A percentile compares a stretch with the other conserved stretches of the same genome.
These are phyloP conservation scores for Phoenix roebelenii DNA, from an alignment of 176 grass and related monocot species.

Conservation along the genomic window DNA sequence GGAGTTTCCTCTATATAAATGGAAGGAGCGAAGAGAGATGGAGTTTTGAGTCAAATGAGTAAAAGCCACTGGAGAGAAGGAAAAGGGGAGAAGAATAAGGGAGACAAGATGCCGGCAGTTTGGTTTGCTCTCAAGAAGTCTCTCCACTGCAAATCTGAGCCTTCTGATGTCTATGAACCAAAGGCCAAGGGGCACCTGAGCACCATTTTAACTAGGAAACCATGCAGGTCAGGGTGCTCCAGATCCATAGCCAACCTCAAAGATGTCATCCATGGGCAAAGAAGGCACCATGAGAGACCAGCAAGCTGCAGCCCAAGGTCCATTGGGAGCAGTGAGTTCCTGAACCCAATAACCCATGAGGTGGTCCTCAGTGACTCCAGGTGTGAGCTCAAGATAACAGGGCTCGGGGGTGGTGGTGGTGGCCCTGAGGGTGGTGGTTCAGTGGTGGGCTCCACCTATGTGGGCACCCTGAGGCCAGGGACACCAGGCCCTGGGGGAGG, in stretches of 20 bases:
- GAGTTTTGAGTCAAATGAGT: too few relatives aligned
- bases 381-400: conserved; percentile 22
- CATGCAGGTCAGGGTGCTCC: conserved; percentile 49
- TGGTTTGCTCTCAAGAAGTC: conserved; percentile 67
- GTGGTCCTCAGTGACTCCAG: conserved; percentile 18
- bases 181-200: conserved; percentile 24
- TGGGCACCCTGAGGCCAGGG: conserved; percentile 27
- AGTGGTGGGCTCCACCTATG: conserved; percentile 18
- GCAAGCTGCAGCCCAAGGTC: conserved; percentile 38
- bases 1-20: too few relatives aligned
- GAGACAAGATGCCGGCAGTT: conserved; percentile 31
- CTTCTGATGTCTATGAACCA: conserved; percentile 33
- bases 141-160: conserved; percentile 48
- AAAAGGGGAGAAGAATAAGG: not conserved
- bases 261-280: conserved; percentile 39
- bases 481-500: conserved; percentile 20
- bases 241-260: conserved; percentile 64
- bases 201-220: conserved; percentile 15
- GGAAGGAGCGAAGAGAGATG: too few relatives aligned
- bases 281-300: conserved; percentile 12
- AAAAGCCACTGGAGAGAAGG: too few relatives aligned
- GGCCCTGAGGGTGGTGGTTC: conserved; percentile 18
- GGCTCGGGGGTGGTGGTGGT: conserved; percentile 15
- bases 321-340: conserved; percentile 23
- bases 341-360: conserved; percentile 21